These are phyloP conservation scores for Alliaria petiolata DNA, from an alignment of 345 rosid species.

Conservation along the genomic window DNA sequence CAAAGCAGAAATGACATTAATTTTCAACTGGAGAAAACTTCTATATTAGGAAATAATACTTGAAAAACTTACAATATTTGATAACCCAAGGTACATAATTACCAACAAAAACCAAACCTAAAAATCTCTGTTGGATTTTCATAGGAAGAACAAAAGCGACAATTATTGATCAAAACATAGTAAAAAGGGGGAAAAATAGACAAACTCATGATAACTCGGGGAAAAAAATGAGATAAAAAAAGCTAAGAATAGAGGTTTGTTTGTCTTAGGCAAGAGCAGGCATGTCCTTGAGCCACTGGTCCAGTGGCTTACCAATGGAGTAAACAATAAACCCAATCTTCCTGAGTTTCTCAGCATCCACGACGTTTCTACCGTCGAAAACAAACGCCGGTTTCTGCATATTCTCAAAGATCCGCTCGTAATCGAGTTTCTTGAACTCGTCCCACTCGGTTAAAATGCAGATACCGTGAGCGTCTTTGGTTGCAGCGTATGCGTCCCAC, in stretches of 20 bases:
- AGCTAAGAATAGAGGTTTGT: constrained; percentile 10
- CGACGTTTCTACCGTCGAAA: constrained; percentile 79
- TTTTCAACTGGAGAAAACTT: not conserved
- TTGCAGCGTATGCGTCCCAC: constrained; percentile 79
- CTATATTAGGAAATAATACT: not conserved
- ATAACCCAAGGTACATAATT: constrained; percentile 21
- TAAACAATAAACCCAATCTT: constrained; percentile 90
- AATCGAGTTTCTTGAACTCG: constrained; percentile 81
- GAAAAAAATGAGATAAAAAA: constrained; percentile 2
- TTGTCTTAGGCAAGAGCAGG: constrained; percentile 69
- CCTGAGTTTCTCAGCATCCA: constrained; percentile 56
- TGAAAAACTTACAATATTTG: constrained; percentile 14
- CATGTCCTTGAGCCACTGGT: constrained; percentile 94
- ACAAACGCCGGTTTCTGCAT: constrained; percentile 96
- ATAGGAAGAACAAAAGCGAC: not conserved
- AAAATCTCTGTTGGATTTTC: not conserved
- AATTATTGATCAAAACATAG: constrained; percentile 13
- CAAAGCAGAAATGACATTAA: not conserved
- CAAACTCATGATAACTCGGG: constrained; percentile 23
- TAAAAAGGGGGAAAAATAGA: constrained; percentile 8
- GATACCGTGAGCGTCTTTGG: constrained; percentile 78
- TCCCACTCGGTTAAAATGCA: constrained; percentile 98
- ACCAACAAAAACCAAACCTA: constrained; percentile 23
- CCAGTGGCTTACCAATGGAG: constrained; percentile 89
- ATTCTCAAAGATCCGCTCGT: constrained; percentile 58